Conservation (phyloP, 495 filamentous ascomycete species). For the Chaetomium tenue region DNA sequence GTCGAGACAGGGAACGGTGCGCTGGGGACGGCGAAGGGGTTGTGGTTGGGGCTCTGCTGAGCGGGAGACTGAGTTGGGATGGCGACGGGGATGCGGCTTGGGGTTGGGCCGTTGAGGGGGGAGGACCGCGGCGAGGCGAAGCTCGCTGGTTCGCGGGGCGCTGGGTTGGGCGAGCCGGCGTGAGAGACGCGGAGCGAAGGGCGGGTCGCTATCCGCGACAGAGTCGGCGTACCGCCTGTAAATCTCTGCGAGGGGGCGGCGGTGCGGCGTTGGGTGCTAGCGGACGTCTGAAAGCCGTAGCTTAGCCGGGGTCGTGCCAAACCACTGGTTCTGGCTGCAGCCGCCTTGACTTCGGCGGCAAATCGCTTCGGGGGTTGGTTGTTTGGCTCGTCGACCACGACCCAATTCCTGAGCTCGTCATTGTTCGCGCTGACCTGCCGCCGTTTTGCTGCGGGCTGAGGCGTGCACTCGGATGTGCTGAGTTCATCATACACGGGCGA, state of each 20-base stretch:
- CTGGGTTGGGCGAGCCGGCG: slow-evolving; percentile 45
- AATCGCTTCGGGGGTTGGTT: slow-evolving; percentile 30
- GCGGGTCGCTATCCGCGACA: slow-evolving; percentile 29
- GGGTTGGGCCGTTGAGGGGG: slow-evolving; percentile 21
- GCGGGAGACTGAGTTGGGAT: slow-evolving; percentile 23
- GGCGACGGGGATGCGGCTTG: slow-evolving; percentile 45
- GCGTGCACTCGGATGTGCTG: slow-evolving; percentile 45
- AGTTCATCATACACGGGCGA: slow-evolving; percentile 32
- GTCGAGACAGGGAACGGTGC: slow-evolving; percentile 8
- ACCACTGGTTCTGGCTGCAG: slow-evolving; percentile 16
- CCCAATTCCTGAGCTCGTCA: slow-evolving; percentile 68
- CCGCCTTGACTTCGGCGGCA: slow-evolving; percentile 20
- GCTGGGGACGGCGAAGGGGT: slow-evolving; percentile 23
- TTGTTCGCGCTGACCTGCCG: slow-evolving; percentile 49
- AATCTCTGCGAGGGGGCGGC: slow-evolving; percentile 41
- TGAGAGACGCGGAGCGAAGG: slow-evolving; percentile 44
- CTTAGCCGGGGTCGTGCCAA: slow-evolving; percentile 22
- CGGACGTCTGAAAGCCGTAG: slow-evolving; percentile 25
- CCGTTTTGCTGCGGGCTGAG: slow-evolving; percentile 50
- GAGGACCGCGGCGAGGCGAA: slow-evolving; percentile 52
- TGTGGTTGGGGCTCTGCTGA: slow-evolving; percentile 29
- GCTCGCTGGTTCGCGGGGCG: slow-evolving; percentile 48
- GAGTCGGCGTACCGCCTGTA: slow-evolving; percentile 26
- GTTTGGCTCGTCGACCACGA: slow-evolving; percentile 58
- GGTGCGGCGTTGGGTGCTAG: slow-evolving; percentile 38